Base-by-base conservation (phyloP, 1,139 yeast species). In the Nematodospora anomalae region DNA sequence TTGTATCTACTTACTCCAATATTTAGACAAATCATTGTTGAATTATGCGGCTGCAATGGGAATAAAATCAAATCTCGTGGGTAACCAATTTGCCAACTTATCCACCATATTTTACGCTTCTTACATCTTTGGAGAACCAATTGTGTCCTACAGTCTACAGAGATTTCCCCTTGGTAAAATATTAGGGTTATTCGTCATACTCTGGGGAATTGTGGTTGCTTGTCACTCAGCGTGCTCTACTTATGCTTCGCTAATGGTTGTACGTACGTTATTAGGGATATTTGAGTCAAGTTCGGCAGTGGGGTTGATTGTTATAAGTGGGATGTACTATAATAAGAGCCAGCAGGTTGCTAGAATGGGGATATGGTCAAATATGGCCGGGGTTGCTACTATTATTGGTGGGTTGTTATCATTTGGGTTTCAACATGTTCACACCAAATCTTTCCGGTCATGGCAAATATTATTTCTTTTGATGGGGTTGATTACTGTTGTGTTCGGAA, bases 31-130 rank as follows among this genome's bases (percentile, higher is more conserved):
- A 46, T 56, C 67, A 5, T 52, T 69, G 6, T 52, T 71, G 27
- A 68, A 69, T 44, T 72, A 70, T 50, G 70, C 79, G 2, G 74
- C 76, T 1, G 76, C 73, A 1, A 72, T 73, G 76, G 79, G 79
- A 1, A 66, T 74, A 34, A 67, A 67, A 47, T 49, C 53, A 6
- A 49, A 55, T 33, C 42, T 57, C 24, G 52, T 51, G 9, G 62
- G 69, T 4, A 57, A 64, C 38, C 62, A 71, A 40, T 71, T 64
- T 45, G 64, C 72, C 28, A 62, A 71, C 45, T 53, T 68, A 28
- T 69, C 70, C 9, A 67, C 76, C 4, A 65, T 67, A 27, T 60
- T 69, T 41, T 70, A 66, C 39, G 71, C 62, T 31, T 74, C 76
- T 2, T 72, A 71, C 43, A 65, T 74, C 32, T 60, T 70, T 30